A percentile compares a stretch with the other conserved stretches of the same genome.
Conservation (phyloP, 768 basidiomycete genomes). For the Psilocybe subaeruginosa region DNA sequence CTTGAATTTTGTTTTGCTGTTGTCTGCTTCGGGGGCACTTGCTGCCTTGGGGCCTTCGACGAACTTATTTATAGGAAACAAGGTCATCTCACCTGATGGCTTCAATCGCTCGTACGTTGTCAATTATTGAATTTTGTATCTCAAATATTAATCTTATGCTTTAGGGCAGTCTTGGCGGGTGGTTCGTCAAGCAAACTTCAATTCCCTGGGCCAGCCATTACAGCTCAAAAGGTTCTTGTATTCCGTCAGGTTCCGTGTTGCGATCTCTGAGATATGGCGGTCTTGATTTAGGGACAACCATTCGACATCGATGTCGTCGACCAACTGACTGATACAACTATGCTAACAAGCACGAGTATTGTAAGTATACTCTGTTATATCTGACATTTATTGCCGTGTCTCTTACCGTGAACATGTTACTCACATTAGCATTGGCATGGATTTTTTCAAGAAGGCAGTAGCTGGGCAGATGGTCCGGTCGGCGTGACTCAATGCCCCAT, state of each 20-base stretch:
- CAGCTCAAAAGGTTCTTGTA: constrained; percentile 28
- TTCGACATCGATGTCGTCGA: constrained; percentile 55
- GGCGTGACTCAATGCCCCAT: constrained; percentile 47
- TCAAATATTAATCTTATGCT: not conserved
- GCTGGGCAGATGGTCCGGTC: constrained; percentile 42
- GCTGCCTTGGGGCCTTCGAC: constrained; percentile 33
- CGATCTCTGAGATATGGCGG: not conserved
- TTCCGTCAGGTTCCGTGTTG: not conserved
- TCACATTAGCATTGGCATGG: constrained; percentile 54
- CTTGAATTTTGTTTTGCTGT: not conserved
- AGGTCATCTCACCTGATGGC: constrained; percentile 52
- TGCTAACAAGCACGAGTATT: constrained; percentile 54
- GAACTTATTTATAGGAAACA: constrained; percentile 44
- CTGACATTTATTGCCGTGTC: not conserved
- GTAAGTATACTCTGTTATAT: constrained; percentile 30
- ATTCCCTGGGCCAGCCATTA: constrained; percentile 34
- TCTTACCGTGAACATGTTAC: constrained; percentile 38
- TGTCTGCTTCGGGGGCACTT: not conserved
- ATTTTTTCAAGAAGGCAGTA: constrained; percentile 36
- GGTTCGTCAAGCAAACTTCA: constrained; percentile 14
- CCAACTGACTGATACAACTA: constrained; percentile 48
- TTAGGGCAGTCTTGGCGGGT: constrained; percentile 36
- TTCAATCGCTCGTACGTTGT: constrained; percentile 38
- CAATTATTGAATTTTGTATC: not conserved
- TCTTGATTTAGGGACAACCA: constrained; percentile 35